Evolutionary conservation across 2,329 filamentous ascomycete genomes (phyloP).

Genomic region (Colletotrichum melonis): DNA sequence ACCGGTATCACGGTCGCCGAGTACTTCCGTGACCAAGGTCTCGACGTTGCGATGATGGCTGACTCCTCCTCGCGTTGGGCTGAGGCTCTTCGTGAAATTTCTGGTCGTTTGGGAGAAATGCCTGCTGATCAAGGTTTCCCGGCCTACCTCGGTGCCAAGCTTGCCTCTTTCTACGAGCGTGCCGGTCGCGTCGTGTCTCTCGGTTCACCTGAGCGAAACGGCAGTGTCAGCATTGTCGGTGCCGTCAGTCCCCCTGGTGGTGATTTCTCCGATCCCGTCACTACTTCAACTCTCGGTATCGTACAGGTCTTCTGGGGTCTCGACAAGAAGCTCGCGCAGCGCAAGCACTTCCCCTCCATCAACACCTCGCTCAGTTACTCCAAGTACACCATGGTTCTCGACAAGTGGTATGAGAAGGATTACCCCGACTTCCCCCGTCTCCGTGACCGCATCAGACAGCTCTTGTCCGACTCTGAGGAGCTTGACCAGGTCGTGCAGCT

Average conservation of each 20-base stretch:
- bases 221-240: slow-evolving; percentile 97
- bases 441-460: slow-evolving; percentile 91
- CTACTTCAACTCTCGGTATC: slow-evolving; percentile 91
- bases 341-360: slow-evolving; percentile 99
- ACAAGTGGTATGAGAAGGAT: slow-evolving; percentile 94
- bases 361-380: slow-evolving; percentile 95
- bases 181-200: slow-evolving; percentile 88
- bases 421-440: slow-evolving; percentile 94
- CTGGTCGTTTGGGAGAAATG: slow-evolving; percentile 99
- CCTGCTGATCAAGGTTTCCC: slow-evolving; percentile 99
- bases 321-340: slow-evolving; percentile 98
- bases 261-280: slow-evolving; percentile 99
- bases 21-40: slow-evolving; percentile 97
- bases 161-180: slow-evolving; percentile 99
- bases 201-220: slow-evolving; percentile 87
- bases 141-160: slow-evolving; percentile 94
- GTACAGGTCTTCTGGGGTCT: slow-evolving; percentile 99
- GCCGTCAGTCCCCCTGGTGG: slow-evolving; percentile 97
- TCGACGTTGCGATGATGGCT: slow-evolving; percentile 99
- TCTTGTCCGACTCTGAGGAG: slow-evolving; percentile 95
- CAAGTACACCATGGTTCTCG: slow-evolving; percentile 91
- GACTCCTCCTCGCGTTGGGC: slow-evolving; percentile 99
- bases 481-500: slow-evolving; percentile 98
- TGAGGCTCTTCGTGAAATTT: slow-evolving; percentile 97
- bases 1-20: slow-evolving; percentile 95